Evolutionary conservation across 2,329 filamentous ascomycete genomes (phyloP).

Genomic region (Penicillium sp.): DNA sequence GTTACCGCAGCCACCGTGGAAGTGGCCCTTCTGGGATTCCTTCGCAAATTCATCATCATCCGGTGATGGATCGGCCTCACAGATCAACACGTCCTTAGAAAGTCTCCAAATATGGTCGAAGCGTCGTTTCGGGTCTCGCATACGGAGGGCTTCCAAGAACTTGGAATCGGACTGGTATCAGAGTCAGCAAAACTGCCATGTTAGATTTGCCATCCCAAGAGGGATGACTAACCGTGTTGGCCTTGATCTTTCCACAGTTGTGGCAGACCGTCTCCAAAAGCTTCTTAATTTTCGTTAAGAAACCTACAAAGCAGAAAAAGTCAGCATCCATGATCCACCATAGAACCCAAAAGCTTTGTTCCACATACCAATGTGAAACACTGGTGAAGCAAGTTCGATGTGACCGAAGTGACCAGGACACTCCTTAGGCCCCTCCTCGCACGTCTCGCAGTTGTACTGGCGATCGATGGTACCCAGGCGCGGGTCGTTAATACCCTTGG

Average conservation of each 20-base stretch:
- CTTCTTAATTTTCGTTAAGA: constrained; percentile 99
- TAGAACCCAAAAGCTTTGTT: not conserved
- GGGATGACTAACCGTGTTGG: constrained; percentile 90
- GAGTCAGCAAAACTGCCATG: constrained; percentile 48
- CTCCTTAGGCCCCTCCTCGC: constrained; percentile 89
- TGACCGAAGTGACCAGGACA: constrained; percentile 98
- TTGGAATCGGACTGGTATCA: constrained; percentile 69
- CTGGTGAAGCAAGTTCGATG: constrained; percentile 93
- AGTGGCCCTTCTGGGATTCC: constrained; percentile 51
- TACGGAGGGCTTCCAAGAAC: constrained; percentile 73
- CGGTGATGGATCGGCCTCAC: constrained; percentile 68
- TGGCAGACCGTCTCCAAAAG: constrained; percentile 97
- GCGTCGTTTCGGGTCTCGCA: constrained; percentile 87
- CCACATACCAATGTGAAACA: constrained; percentile 69
- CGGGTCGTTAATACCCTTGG: constrained; percentile 89
- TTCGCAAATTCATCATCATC: constrained; percentile 66
- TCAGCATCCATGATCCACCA: constrained; percentile 21
- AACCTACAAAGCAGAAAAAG: constrained; percentile 55
- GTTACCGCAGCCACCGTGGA: constrained; percentile 92
- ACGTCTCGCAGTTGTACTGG: constrained; percentile 92
- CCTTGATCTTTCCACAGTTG: constrained; percentile 95
- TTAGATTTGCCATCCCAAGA: constrained; percentile 52
- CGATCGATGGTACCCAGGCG: constrained; percentile 94
- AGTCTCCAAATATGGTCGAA: constrained; percentile 90
- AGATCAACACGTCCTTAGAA: constrained; percentile 81